These are phyloP conservation scores for Vitis hybrid DNA, from an alignment of 177 flowering plant species.

Conservation along the genomic window DNA sequence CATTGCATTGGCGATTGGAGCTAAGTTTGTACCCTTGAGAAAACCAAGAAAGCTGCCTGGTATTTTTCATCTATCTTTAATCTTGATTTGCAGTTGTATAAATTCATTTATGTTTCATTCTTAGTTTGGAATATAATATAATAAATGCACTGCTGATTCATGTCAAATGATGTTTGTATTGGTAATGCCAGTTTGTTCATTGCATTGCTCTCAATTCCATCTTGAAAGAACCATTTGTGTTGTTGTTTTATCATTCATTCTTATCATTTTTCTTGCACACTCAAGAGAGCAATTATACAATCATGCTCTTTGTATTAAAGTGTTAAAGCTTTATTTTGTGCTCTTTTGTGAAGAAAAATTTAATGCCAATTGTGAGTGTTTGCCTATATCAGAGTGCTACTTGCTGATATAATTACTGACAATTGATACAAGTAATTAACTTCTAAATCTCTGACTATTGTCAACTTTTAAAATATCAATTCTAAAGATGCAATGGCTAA, in stretches of 20 bases:
- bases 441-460: neutral
- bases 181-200: neutral
- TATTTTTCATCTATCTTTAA: conserved; percentile 21
- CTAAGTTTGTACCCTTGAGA: conserved; percentile 92
- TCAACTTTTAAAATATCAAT: neutral
- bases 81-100: neutral
- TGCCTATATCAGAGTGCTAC: no score
- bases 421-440: no score
- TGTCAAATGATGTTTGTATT: neutral
- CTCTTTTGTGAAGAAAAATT: neutral
- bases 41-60: conserved; percentile 94
- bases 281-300: neutral
- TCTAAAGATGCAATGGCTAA: neutral
- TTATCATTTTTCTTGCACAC: neutral
- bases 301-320: neutral
- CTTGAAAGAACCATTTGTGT: neutral
- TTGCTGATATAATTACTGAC: no score
- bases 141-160: neutral
- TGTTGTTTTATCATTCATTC: neutral
- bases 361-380: no score
- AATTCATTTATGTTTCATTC: neutral
- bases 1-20: conserved; percentile 92
- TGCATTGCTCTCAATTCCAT: neutral
- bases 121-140: neutral
- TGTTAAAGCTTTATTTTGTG: neutral